Base-by-base conservation (phyloP, 2,329 filamentous ascomycete genomes). In the Colletotrichum tamarilloi region DNA sequence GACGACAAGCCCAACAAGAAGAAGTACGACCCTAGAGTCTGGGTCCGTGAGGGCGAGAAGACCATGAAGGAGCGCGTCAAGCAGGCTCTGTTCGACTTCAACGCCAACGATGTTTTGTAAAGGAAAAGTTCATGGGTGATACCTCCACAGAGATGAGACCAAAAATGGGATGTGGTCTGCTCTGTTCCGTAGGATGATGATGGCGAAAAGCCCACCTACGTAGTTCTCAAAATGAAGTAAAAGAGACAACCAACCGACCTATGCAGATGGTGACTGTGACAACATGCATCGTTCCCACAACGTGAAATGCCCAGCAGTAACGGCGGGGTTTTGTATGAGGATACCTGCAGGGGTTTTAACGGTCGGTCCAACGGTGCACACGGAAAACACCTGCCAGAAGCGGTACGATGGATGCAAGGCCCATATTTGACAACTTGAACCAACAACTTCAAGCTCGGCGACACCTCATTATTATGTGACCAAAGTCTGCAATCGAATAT, bases 1-100 rank as follows among this genome's bases (percentile, higher is more conserved):
- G 92, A 91, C 24, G 94, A 98, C 88, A 98, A 98, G 93, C 96
- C 97, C 82, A 99, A 99, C 92, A 99, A 99, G 94, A 98, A 98
- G 88, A 92, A 88, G 88, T 95, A 76, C 78, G 83, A 94, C 87
- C 95, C 95, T 79, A 92, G 95, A 86, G 95, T 98, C 82, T 98
- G 95, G 96, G 94, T 98, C 75, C 93, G 95, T 74, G 94, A 95
- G 88, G 97, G 96, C 81, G 97, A 99, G 92, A 97, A 98, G 92
- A 95, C 93, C 81, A 99, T 98, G 97, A 90, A 88, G 81, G 86
- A 88, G 80, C 94, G 97, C 85, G 91, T 98, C 77, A 82, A 90
- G 78, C 91, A 92, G 83, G 96, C 94, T 74, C 92, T 99, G 76
- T 88, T 92, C 80, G 96, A 98, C 89, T 99, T 99, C 91, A 95